Base-by-base conservation (phyloP, 2,329 filamentous ascomycete genomes). In the Trichoderma koningiopsis region DNA sequence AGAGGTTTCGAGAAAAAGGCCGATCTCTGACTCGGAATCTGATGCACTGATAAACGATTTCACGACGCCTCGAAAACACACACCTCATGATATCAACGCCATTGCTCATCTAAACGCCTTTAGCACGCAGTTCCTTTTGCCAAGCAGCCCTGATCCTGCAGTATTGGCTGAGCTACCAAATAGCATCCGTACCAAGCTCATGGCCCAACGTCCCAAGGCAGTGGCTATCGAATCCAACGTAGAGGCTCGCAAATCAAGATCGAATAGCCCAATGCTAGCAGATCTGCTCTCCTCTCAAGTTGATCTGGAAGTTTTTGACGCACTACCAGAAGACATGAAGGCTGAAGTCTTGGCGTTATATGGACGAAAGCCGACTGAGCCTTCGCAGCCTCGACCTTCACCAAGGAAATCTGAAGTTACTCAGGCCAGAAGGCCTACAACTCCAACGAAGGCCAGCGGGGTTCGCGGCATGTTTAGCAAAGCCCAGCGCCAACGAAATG, bases 111-210 rank as follows among this genome's bases (percentile, higher is more conserved):
- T 97, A 27, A 97, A 97, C 75, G 87, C 93, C 3, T 84, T 89
- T 3, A 93, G 95, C 2, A 97, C 95, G 0, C 96, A 99, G 75
- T 99, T 99, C 75, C 88, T 98, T 58, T 84, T 99, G 73, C 96
- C 96, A 0, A 87, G 87, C 1, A 92, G 97, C 73, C 87, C 92
- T 2, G 96, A 99, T 76, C 89, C 91, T 0, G 83, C 86, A n/a
- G 91, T 97, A 0, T 80, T 98, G 4, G 91, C 91, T 1, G 94
- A 96, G 75, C 84, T 99, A 4, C 95, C 95, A 0, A 85, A 84
- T 37, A 93, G 97, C 76, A 97, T 98, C 72, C 87, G 93, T 70
- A 89, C 88, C 37, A 92, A 88, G 75, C 85, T 98, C 11, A 84
- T 92, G 71, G 86, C 86, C 10, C 90, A 91, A 75, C 83, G 81